A percentile compares a stretch with the other conserved stretches of the same genome.
These are phyloP conservation scores for Tolypocladium capitatum DNA, from an alignment of 2,329 filamentous ascomycete genomes.

Conservation along the genomic window DNA sequence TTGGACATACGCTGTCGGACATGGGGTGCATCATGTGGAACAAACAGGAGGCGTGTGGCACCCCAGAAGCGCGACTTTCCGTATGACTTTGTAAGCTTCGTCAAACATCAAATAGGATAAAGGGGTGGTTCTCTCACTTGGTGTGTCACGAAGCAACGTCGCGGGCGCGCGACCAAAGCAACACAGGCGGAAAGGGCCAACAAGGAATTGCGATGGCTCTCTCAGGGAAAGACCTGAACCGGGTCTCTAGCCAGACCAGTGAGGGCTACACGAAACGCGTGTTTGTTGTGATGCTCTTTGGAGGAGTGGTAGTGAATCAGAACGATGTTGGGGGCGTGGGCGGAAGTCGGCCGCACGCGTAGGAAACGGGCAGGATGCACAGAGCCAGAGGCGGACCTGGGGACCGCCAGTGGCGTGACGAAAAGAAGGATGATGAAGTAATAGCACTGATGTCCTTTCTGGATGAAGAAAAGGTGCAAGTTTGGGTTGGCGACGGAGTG, in stretches of 20 bases:
- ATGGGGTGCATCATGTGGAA: neutral
- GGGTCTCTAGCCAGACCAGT: neutral
- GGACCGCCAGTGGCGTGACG: too few relatives aligned
- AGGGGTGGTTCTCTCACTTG: neutral
- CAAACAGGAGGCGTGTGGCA: neutral
- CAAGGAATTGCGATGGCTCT: neutral
- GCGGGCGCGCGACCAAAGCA: neutral
- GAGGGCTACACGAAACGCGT: neutral
- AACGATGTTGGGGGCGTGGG: neutral
- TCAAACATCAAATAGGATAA: neutral
- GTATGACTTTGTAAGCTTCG: neutral
- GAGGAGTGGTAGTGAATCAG: neutral
- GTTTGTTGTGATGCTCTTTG: neutral
- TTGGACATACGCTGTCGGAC: neutral
- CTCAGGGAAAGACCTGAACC: neutral
- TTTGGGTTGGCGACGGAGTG: neutral
- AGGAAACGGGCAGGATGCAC: neutral
- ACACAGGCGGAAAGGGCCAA: neutral
- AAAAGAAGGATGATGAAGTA: neutral
- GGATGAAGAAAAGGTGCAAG: neutral
- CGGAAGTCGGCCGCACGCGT: neutral
- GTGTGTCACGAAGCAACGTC: neutral
- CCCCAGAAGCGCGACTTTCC: neutral
- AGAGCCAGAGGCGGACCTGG: neutral
- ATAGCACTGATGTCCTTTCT: neutral